A percentile compares a stretch with the other conserved stretches of the same genome.
Evolutionary conservation across 2,329 filamentous ascomycete genomes (phyloP).

Genomic region (Neoascochyta sp.): DNA sequence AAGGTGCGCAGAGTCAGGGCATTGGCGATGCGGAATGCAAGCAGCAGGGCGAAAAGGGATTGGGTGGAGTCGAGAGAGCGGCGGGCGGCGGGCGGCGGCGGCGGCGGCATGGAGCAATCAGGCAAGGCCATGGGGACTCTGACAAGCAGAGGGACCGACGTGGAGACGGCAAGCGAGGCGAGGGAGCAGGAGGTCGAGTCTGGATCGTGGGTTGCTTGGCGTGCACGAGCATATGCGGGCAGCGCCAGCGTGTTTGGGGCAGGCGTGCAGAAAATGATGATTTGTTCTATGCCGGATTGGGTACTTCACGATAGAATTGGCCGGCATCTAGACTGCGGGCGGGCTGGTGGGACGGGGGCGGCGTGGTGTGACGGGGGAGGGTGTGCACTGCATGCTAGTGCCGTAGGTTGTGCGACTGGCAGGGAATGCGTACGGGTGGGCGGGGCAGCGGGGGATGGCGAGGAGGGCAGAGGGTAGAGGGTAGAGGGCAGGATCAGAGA

Average conservation of each 20-base stretch:
- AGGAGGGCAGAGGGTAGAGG: no score
- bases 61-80: slow-evolving; percentile 32
- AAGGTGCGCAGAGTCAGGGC: slow-evolving; percentile 78
- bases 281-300: slow-evolving; percentile 24
- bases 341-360: slow-evolving; percentile 13
- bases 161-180: slow-evolving; percentile 18
- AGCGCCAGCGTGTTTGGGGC: slow-evolving; percentile 21
- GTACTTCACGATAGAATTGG: slow-evolving; percentile 35
- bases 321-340: slow-evolving; percentile 22
- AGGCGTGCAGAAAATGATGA: slow-evolving; percentile 21
- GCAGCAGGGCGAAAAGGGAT: slow-evolving; percentile 34
- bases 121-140: no score
- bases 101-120: slow-evolving; percentile 31
- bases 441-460: no score
- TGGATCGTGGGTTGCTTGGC: slow-evolving; percentile 12
- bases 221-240: slow-evolving; percentile 12
- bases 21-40: slow-evolving; percentile 76
- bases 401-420: no score
- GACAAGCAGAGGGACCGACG: no score
- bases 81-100: slow-evolving; percentile 17
- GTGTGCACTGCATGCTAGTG: no score
- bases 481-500: no score
- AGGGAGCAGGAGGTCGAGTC: slow-evolving; percentile 7
- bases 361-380: slow-evolving; percentile 7
- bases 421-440: no score